These are phyloP conservation scores for Penicillium sp. DNA, from an alignment of 2,329 filamentous ascomycete species.

Conservation along the genomic window DNA sequence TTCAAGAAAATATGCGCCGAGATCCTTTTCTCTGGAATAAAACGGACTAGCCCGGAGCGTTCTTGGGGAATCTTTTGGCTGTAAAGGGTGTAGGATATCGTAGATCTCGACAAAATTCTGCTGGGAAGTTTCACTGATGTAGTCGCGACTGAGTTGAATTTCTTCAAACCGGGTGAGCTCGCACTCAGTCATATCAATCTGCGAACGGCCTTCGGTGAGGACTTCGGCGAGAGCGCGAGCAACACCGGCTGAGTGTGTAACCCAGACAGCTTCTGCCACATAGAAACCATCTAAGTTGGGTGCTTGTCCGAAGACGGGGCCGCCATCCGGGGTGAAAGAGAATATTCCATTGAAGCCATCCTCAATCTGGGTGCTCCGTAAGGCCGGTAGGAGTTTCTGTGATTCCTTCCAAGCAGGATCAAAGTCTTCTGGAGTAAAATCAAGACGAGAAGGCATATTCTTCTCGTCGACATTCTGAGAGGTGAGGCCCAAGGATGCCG, in stretches of 20 bases:
- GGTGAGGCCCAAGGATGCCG: slow-evolving; percentile 58
- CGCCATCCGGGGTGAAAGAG: slow-evolving; percentile 68
- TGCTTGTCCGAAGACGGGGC: slow-evolving; percentile 62
- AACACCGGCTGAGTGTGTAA: slow-evolving; percentile 67
- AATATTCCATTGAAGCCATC: slow-evolving; percentile 70
- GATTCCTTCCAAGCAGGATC: slow-evolving; percentile 63
- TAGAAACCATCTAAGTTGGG: slow-evolving; percentile 65
- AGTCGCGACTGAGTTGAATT: slow-evolving; percentile 59
- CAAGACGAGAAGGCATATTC: slow-evolving; percentile 66
- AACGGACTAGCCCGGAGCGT: slow-evolving; percentile 65
- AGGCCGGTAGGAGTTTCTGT: slow-evolving; percentile 57
- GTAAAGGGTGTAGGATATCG: slow-evolving; percentile 66
- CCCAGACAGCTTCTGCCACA: slow-evolving; percentile 69
- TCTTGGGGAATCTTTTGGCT: slow-evolving; percentile 61
- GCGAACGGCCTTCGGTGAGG: slow-evolving; percentile 60
- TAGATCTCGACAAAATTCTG: slow-evolving; percentile 69
- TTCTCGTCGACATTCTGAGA: slow-evolving; percentile 59
- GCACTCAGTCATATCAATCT: slow-evolving; percentile 62
- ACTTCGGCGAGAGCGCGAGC: slow-evolving; percentile 64
- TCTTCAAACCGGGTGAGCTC: slow-evolving; percentile 66
- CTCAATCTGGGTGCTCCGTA: slow-evolving; percentile 56
- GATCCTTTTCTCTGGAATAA: slow-evolving; percentile 56
- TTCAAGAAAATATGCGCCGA: slow-evolving; percentile 59
- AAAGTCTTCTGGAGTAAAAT: slow-evolving; percentile 65
- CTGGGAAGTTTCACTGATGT: slow-evolving; percentile 62